Conservation (phyloP, 257 asterid genomes). For the Ophiorrhiza pumila region DNA sequence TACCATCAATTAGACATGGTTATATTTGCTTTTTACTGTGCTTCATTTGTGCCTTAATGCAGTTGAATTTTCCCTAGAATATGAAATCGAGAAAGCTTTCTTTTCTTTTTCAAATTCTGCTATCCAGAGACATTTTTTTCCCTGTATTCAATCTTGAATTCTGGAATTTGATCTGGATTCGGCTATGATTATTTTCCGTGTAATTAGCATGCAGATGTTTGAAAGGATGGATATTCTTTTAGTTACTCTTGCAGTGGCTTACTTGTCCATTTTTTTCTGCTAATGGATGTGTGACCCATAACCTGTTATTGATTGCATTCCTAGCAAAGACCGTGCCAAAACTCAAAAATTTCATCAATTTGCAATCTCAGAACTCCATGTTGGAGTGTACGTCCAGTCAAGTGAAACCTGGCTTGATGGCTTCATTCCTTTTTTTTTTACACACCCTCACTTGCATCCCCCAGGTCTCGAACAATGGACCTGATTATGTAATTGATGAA, state of each 20-base stretch:
- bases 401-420: no score
- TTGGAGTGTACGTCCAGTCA: background rate
- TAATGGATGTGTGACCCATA: background rate
- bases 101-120: background rate
- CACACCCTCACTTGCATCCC: no score
- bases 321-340: background rate
- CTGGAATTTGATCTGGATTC: background rate
- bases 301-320: background rate
- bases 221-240: background rate
- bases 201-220: background rate
- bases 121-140: background rate
- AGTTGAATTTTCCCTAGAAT: background rate
- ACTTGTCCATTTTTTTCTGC: slow-evolving; percentile 6
- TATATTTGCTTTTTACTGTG: no score
- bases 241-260: background rate
- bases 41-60: background rate
- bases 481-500: background rate
- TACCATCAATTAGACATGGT: background rate
- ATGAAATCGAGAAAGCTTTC: background rate
- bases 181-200: background rate
- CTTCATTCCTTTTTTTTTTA: no score
- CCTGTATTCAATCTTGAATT: background rate
- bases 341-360: background rate
- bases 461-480: no score
- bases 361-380: background rate